These are phyloP conservation scores for Anastatica hierochuntica DNA, from an alignment of 345 rosid species.

Conservation along the genomic window DNA sequence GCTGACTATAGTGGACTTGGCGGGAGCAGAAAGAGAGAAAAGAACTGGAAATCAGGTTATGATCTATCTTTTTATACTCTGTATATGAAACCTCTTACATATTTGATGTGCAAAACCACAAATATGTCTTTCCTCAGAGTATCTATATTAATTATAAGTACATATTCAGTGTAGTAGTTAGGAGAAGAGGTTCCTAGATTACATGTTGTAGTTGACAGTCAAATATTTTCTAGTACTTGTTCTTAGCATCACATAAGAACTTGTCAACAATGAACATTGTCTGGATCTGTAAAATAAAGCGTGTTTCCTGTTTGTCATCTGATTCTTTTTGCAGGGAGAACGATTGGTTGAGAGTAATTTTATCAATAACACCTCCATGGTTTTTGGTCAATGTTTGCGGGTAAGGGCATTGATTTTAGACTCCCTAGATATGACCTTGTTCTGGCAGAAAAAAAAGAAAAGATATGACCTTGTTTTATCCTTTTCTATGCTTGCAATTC, in stretches of 20 bases:
- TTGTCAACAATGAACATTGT: neutral
- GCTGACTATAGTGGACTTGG: slow-evolving; percentile 79
- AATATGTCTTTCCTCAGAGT: neutral
- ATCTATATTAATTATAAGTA: neutral
- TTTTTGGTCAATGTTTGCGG: slow-evolving; percentile 75
- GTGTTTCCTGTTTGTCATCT: neutral
- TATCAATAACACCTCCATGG: slow-evolving; percentile 92
- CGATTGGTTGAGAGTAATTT: slow-evolving; percentile 86
- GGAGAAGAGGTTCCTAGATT: neutral
- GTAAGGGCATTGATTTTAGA: slow-evolving; percentile 36
- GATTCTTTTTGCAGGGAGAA: slow-evolving; percentile 54
- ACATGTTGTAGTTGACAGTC: slow-evolving; percentile 1
- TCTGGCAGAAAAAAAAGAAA: too few species aligned
- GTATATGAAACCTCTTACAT: neutral
- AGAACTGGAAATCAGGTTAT: slow-evolving; percentile 87
- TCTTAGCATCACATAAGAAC: slow-evolving; percentile 2
- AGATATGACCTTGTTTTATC: too few species aligned
- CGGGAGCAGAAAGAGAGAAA: slow-evolving; percentile 95
- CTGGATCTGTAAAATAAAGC: neutral
- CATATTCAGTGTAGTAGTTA: neutral
- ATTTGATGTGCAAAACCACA: slow-evolving; percentile 5
- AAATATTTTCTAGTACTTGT: neutral
- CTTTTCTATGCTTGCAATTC: neutral
- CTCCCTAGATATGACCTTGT: slow-evolving; percentile 1
- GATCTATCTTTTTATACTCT: neutral